A percentile compares a stretch with the other conserved stretches of the same genome.
Conservation (phyloP, 306 rosid genomes). For the Lathyrus sativus region DNA sequence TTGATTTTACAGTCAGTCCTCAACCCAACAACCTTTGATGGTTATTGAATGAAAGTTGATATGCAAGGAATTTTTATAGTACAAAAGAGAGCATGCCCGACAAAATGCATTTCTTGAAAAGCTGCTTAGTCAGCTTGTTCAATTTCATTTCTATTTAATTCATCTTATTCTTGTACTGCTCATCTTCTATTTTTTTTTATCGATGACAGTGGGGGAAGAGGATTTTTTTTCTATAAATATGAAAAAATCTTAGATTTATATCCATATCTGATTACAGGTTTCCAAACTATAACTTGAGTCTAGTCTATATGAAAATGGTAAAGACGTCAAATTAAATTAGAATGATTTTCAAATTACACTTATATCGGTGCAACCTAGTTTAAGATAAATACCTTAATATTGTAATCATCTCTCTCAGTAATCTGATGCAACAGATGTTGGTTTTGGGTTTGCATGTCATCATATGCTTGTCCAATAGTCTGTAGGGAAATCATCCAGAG, state of each 20-base stretch:
- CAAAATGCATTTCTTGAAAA: not conserved
- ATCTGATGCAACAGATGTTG: slow-evolving; percentile 95
- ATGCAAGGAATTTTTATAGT: no score
- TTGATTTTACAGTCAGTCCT: not conserved
- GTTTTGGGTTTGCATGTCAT: slow-evolving; percentile 97
- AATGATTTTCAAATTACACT: slow-evolving; percentile 15
- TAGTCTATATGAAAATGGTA: slow-evolving; percentile 5
- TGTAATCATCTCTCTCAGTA: slow-evolving; percentile 96
- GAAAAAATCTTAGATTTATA: not conserved
- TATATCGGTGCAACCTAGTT: slow-evolving; percentile 6
- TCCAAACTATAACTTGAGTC: not conserved
- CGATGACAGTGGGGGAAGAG: not conserved
- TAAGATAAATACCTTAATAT: slow-evolving; percentile 74
- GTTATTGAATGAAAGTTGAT: not conserved
- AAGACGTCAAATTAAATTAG: not conserved
- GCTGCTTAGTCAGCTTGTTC: not conserved
- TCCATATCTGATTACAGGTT: slow-evolving; percentile 1
- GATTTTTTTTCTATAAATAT: not conserved
- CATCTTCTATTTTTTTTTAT: not conserved
- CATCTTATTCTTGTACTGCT: not conserved
- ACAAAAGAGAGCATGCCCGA: not conserved
- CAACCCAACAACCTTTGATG: not conserved
- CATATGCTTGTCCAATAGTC: slow-evolving; percentile 98
- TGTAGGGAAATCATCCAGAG: slow-evolving; percentile 44
- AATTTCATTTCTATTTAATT: not conserved